These are phyloP conservation scores for Tricholoma sp. DNA, from an alignment of 768 basidiomycete genomes.

Conservation along the genomic window DNA sequence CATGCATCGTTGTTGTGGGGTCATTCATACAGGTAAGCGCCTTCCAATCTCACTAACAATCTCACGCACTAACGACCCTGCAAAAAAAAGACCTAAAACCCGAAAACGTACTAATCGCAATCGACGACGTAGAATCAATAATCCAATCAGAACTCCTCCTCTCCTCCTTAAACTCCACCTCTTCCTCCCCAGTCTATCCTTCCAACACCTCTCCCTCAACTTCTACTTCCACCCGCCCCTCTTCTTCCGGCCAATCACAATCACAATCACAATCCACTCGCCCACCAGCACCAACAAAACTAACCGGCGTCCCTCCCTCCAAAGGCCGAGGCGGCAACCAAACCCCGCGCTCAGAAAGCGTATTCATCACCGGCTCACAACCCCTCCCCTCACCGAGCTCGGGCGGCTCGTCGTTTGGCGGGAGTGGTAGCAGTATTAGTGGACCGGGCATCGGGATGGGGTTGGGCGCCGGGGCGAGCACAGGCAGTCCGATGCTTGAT, in stretches of 20 bases:
- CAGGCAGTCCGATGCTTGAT: slow-evolving; percentile 66
- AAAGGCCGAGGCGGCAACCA: slow-evolving; percentile 95
- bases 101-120: slow-evolving; percentile 95
- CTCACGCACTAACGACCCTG: slow-evolving; percentile 7
- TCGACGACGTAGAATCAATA: slow-evolving; percentile 94
- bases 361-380: slow-evolving; percentile 82
- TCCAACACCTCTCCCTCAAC: slow-evolving; percentile 22
- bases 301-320: slow-evolving; percentile 90
- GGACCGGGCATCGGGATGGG: slow-evolving; percentile 20
- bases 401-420: slow-evolving; percentile 35
- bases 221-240: slow-evolving; percentile 34
- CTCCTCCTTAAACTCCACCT: slow-evolving; percentile 22
- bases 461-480: slow-evolving; percentile 18
- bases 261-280: not conserved
- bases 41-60: not conserved
- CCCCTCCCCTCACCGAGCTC: slow-evolving; percentile 87
- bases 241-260: slow-evolving; percentile 6
- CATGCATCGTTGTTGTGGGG: slow-evolving; percentile 95
- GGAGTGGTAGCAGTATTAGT: slow-evolving; percentile 16
- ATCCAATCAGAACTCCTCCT: slow-evolving; percentile 75
- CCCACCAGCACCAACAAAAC: slow-evolving; percentile 44
- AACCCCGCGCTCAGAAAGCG: slow-evolving; percentile 76
- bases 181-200: slow-evolving; percentile 13
- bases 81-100: slow-evolving; percentile 88
- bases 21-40: slow-evolving; percentile 83